These are phyloP conservation scores for Albifimbria verrucaria DNA, from an alignment of 2,329 filamentous ascomycete genomes.

Conservation along the genomic window DNA sequence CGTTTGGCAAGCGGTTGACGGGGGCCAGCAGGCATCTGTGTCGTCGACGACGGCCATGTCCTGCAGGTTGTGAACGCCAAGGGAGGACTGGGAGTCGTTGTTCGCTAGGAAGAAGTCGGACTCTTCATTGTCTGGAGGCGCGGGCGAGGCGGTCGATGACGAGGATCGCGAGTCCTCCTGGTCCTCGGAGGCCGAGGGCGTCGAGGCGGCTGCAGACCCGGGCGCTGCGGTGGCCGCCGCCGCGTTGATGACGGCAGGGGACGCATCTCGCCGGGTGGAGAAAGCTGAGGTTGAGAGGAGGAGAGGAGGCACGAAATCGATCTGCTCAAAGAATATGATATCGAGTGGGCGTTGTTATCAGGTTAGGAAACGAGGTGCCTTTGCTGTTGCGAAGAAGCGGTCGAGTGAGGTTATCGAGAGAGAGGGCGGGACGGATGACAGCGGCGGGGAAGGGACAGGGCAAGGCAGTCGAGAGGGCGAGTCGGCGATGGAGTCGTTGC, in stretches of 20 bases:
- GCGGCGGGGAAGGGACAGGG: no score
- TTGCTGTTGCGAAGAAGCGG: no score
- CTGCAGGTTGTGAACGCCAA: conserved; percentile 75
- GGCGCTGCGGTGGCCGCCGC: conserved; percentile 20
- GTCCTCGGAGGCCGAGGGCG: conserved; percentile 25
- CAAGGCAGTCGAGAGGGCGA: no score
- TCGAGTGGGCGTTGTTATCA: no score
- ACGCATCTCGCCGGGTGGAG: neutral
- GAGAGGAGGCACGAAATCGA: no score
- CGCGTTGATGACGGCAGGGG: conserved; percentile 4
- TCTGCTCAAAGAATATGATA: no score
- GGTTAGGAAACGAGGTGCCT: no score
- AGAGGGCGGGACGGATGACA: no score
- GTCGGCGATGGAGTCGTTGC: no score
- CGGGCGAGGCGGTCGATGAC: conserved; percentile 72
- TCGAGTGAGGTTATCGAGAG: no score
- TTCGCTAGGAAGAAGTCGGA: conserved; percentile 87
- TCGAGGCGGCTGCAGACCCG: conserved; percentile 14
- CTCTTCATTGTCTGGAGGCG: conserved; percentile 78
- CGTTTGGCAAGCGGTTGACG: conserved; percentile 81
- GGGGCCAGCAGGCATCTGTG: conserved; percentile 64
- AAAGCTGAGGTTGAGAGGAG: neutral
- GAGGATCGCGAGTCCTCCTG: conserved; percentile 55
- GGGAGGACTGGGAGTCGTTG: conserved; percentile 91
- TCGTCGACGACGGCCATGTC: conserved; percentile 67